Evolutionary conservation across 495 filamentous ascomycete species (phyloP).

Genomic region (Talaromyces nanjingensis): DNA sequence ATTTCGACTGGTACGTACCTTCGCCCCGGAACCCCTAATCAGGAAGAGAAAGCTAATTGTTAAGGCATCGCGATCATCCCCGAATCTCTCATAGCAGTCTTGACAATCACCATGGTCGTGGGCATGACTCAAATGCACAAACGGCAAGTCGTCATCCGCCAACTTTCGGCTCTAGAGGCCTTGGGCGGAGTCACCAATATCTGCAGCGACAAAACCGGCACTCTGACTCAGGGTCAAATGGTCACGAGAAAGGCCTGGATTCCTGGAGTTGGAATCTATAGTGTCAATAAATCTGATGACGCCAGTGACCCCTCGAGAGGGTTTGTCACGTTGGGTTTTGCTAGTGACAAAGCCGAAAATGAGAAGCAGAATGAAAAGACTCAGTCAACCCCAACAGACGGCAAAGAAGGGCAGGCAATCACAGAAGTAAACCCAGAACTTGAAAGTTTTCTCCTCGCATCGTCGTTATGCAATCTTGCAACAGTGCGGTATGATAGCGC

Average conservation of each 20-base stretch:
- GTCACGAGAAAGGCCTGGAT: slow-evolving; percentile 78
- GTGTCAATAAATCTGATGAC: slow-evolving; percentile 47
- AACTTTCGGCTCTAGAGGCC: slow-evolving; percentile 72
- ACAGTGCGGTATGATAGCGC: slow-evolving; percentile 51
- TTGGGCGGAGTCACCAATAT: slow-evolving; percentile 83
- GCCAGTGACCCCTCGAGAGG: slow-evolving; percentile 63
- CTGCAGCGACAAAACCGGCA: slow-evolving; percentile 85
- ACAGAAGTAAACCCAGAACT: slow-evolving; percentile 32
- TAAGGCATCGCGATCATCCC: slow-evolving; percentile 62
- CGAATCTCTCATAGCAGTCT: slow-evolving; percentile 66
- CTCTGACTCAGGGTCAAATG: slow-evolving; percentile 74
- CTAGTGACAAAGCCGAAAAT: slow-evolving; percentile 8
- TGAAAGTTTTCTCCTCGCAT: slow-evolving; percentile 57
- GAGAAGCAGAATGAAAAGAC: slow-evolving; percentile 13
- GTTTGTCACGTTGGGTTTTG: slow-evolving; percentile 35
- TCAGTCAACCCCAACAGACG: slow-evolving; percentile 25
- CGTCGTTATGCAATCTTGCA: slow-evolving; percentile 75
- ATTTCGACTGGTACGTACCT: slow-evolving; percentile 58
- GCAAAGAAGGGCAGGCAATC: slow-evolving; percentile 12
- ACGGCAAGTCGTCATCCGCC: slow-evolving; percentile 72
- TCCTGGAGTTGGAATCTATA: slow-evolving; percentile 55
- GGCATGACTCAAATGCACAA: slow-evolving; percentile 70
- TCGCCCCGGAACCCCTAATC: slow-evolving; percentile 61
- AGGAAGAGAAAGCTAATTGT: slow-evolving; percentile 63
- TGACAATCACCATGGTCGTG: slow-evolving; percentile 71